Evolutionary conservation across 192 early-diverging fungal species (phyloP), one percentile per base, ranked within the genome.

Genomic region (Anaeromyces robustus): DNA sequence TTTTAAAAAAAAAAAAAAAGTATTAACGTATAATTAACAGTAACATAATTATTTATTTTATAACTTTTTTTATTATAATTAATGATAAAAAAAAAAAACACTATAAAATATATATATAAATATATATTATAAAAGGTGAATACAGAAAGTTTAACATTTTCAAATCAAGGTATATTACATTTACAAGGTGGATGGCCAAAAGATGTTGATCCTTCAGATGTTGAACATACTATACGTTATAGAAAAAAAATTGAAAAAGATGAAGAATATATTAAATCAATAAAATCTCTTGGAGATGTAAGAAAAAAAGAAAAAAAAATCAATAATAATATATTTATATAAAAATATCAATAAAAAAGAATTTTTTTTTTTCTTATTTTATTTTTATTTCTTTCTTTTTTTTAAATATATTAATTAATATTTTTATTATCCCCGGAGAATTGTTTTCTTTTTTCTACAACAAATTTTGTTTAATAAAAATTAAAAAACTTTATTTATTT

Each of bases 161-260:
- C 84, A 32, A 90, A 86, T 80, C 79, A 86, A 29, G 89, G 89
- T 13, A 90, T 90, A 68, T 79, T 88, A 77, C 90, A 91, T 80
- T 78, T 82, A 4, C 87, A 91, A 80, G 90, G 90, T 30, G 90
- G 90, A 13, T 91, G 90, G 90, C 90, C 90, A 39, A 90, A 90
- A 80, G 90, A 91, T 82, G 90, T 91, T 7, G 90, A 91, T 81
- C 77, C 86, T 18, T 86, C 83, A 16, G 90, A 91, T 79, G 89
- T 89, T 4, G 90, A 91, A 82, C 90, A 91, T 78, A 91, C 89
- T 22, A 88, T 90, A 78, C 85, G 90, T 31, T 91, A 87, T 81
- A 84, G 89, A 29, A 90, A 90, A 78, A 91, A 91, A 83, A 86
- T 91, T 29, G 90, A 91, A 81, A 91, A 91, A 82, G 90, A 91